Percentiles rank a stretch among this genome's conserved stretches.
These are phyloP conservation scores for Glarea lozoyensis DNA, from an alignment of 495 filamentous ascomycete genomes.

Conservation along the genomic window DNA sequence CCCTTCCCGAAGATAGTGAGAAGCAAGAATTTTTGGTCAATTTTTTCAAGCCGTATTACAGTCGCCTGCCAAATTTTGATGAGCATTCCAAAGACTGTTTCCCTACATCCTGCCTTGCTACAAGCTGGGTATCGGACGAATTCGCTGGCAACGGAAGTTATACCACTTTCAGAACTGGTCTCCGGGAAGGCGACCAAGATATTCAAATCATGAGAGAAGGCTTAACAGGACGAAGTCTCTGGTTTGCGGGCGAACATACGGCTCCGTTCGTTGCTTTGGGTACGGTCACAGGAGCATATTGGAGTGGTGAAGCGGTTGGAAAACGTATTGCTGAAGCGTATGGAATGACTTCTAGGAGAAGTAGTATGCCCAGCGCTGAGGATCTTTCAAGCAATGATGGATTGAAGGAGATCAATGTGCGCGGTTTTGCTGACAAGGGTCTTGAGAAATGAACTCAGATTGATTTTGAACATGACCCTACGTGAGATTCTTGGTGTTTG, in stretches of 20 bases:
- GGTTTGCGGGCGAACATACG: conserved; percentile 94
- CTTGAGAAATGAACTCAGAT: neutral
- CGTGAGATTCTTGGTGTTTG: neutral
- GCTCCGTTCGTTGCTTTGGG: conserved; percentile 82
- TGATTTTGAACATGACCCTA: too few species aligned
- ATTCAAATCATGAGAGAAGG: conserved; percentile 67
- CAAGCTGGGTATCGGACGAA: conserved; percentile 74
- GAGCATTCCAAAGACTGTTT: conserved; percentile 43
- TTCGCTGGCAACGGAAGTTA: conserved; percentile 88
- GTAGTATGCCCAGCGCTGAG: neutral
- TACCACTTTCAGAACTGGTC: conserved; percentile 75
- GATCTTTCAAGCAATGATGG: neutral
- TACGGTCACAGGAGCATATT: conserved; percentile 83
- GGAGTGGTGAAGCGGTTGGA: conserved; percentile 79
- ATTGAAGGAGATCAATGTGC: conserved; percentile 4
- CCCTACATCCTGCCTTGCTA: conserved; percentile 55
- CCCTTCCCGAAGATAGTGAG: conserved; percentile 25
- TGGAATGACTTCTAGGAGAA: neutral
- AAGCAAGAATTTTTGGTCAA: conserved; percentile 34
- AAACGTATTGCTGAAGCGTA: conserved; percentile 41
- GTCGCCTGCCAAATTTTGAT: conserved; percentile 59
- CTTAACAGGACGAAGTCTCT: conserved; percentile 59
- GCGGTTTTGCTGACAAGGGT: neutral
- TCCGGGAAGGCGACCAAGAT: conserved; percentile 62
- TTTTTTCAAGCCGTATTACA: conserved; percentile 73